A percentile compares a stretch with the other conserved stretches of the same genome.
Conservation (phyloP, 306 rosid genomes). For the Betula pendula region DNA sequence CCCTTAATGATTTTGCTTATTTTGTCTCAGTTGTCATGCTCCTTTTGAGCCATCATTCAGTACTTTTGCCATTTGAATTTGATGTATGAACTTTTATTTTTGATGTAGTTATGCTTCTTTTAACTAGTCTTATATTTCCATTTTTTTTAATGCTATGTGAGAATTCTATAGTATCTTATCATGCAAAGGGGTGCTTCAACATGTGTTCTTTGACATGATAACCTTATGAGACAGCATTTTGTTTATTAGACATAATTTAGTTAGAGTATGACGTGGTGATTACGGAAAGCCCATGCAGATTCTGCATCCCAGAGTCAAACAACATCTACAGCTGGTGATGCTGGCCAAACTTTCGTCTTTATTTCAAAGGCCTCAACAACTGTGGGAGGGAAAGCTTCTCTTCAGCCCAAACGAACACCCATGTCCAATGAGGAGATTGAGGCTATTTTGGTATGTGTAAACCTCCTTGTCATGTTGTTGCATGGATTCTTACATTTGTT, state of each 20-base stretch:
- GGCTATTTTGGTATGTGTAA: conserved; percentile 75
- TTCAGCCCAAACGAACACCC: conserved; percentile 90
- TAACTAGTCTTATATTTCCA: not conserved
- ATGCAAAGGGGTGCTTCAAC: conserved; percentile 2
- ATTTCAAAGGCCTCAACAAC: conserved; percentile 46
- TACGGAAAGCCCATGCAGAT: conserved; percentile 41
- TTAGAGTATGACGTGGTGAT: not conserved
- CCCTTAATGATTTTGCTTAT: not conserved
- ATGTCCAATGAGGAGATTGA: conserved; percentile 85
- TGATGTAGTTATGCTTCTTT: not conserved
- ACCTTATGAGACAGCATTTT: not conserved
- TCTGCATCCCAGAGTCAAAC: conserved; percentile 50
- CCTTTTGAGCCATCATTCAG: not conserved
- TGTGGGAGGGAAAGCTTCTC: conserved; percentile 89
- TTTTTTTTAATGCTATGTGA: not conserved
- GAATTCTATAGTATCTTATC: not conserved
- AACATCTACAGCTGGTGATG: conserved; percentile 37
- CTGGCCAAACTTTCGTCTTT: conserved; percentile 47
- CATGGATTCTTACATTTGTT: not conserved
- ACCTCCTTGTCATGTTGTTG: conserved; percentile 16
- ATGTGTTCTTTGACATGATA: not conserved
- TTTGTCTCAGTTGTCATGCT: not conserved
- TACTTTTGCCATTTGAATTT: not conserved
- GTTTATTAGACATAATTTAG: not conserved
- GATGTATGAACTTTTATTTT: not conserved